phyloP scores from a whole-genome alignment of 306 rosid species.

The Oemleria cerasiformis region DNA sequence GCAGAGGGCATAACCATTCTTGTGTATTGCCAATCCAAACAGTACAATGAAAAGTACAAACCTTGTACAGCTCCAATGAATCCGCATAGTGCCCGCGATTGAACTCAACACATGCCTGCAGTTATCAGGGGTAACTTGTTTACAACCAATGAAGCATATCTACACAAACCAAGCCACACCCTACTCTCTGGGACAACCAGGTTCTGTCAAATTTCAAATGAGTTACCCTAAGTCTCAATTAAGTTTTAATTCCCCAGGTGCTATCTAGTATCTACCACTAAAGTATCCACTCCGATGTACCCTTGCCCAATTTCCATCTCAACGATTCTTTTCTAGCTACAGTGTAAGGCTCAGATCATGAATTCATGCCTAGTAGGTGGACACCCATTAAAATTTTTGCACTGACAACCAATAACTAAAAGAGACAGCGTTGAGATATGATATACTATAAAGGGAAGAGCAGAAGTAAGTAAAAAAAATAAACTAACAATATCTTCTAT shows the following conservation, averaged over 20 bases:
- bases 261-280: neutral
- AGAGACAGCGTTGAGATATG: neutral
- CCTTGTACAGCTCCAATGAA: conserved; percentile 95
- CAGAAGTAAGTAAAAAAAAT: neutral
- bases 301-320: neutral
- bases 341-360: neutral
- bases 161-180: conserved; percentile 19
- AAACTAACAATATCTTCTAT: neutral
- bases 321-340: neutral
- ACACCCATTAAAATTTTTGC: neutral
- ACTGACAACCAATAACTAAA: neutral
- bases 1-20: conserved; percentile 3
- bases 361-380: neutral
- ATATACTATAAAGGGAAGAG: neutral
- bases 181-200: conserved; percentile 21
- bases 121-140: conserved; percentile 26
- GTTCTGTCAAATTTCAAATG: neutral
- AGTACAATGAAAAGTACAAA: conserved; percentile 38
- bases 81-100: conserved; percentile 85
- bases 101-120: conserved; percentile 98
- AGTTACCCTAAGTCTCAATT: conserved; percentile 2
- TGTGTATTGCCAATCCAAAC: conserved; percentile 24
- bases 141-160: conserved; percentile 23
- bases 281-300: neutral
- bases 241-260: neutral